Percentiles rank a stretch among this genome's conserved stretches.
These are phyloP conservation scores for Yamadazyma triangularis DNA, from an alignment of 1,139 yeast species.

Conservation along the genomic window DNA sequence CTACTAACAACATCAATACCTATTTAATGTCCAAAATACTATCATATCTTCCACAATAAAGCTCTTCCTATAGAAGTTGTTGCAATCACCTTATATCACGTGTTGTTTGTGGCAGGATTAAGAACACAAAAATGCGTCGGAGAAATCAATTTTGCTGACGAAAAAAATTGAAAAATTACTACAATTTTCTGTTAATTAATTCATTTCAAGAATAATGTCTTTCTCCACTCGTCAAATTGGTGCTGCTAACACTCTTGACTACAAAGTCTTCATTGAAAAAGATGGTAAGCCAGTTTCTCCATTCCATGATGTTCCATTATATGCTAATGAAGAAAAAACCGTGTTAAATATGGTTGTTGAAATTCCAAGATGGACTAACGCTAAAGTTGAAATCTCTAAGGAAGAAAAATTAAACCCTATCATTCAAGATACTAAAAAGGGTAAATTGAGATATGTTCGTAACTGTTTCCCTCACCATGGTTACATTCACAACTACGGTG, in stretches of 20 bases:
- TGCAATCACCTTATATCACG: too few species aligned
- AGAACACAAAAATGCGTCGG: too few species aligned
- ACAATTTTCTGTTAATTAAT: slow-evolving; percentile 3
- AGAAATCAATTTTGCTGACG: too few species aligned
- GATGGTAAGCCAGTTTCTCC: slow-evolving; percentile 43
- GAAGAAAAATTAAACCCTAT: slow-evolving; percentile 79
- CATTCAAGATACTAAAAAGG: slow-evolving; percentile 89
- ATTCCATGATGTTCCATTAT: slow-evolving; percentile 88
- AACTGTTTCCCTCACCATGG: slow-evolving; percentile 97
- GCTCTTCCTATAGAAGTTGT: too few species aligned
- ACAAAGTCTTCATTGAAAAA: slow-evolving; percentile 63
- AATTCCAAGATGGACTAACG: slow-evolving; percentile 95
- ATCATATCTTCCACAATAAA: too few species aligned
- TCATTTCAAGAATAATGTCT: slow-evolving; percentile 56
- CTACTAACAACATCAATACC: not conserved
- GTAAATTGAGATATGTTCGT: slow-evolving; percentile 79
- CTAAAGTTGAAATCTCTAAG: slow-evolving; percentile 85
- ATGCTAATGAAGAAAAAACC: slow-evolving; percentile 55
- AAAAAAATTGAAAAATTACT: not conserved
- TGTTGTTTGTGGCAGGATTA: too few species aligned
- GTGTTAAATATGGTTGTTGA: slow-evolving; percentile 88
- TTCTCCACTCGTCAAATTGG: slow-evolving; percentile 84
- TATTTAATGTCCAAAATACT: too few species aligned
- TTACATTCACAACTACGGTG: slow-evolving; percentile 94
- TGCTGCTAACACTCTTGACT: slow-evolving; percentile 87